Percentiles rank a stretch among this genome's conserved stretches.
Evolutionary conservation across 805 yeast genomes (phyloP).

Genomic region (Saccharomycopsis sp.): DNA sequence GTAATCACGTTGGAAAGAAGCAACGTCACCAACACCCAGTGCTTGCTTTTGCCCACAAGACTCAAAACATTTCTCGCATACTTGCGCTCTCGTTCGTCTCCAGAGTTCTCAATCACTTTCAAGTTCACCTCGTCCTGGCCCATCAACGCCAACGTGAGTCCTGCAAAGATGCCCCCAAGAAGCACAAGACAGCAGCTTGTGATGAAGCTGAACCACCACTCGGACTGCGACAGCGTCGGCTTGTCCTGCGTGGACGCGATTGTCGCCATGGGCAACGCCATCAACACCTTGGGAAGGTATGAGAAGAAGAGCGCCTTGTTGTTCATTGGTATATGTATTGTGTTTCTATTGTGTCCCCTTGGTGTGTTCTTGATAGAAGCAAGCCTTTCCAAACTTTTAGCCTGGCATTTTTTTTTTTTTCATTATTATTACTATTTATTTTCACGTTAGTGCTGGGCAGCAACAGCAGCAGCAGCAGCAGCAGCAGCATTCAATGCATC

Average conservation of each 20-base stretch:
- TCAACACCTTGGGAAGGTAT: conserved; percentile 14
- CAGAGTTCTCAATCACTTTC: conserved; percentile 83
- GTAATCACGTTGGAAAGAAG: conserved; percentile 83
- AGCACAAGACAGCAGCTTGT: conserved; percentile 56
- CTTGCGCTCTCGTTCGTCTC: conserved; percentile 58
- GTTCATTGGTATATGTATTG: too few species aligned
- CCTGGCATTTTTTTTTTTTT: too few species aligned
- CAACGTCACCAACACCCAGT: conserved; percentile 90
- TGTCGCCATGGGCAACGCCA: conserved; percentile 13
- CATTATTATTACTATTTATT: too few species aligned
- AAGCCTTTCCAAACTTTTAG: too few species aligned
- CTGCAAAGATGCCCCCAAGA: conserved; percentile 87
- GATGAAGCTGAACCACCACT: conserved; percentile 37
- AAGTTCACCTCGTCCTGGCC: conserved; percentile 95
- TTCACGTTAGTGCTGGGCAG: conserved; percentile 9
- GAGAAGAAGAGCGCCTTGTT: conserved; percentile 2
- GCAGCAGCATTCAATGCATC: neutral
- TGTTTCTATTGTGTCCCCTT: too few species aligned
- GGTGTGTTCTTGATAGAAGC: too few species aligned
- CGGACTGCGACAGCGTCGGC: neutral
- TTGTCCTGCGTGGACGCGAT: neutral
- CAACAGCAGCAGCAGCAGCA: conserved; percentile 5
- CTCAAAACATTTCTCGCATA: conserved; percentile 64
- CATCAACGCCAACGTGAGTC: conserved; percentile 91
- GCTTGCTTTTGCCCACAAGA: conserved; percentile 77